Conservation (phyloP, 805 yeast species). For the Kregervanrija pseudodelftensis region DNA sequence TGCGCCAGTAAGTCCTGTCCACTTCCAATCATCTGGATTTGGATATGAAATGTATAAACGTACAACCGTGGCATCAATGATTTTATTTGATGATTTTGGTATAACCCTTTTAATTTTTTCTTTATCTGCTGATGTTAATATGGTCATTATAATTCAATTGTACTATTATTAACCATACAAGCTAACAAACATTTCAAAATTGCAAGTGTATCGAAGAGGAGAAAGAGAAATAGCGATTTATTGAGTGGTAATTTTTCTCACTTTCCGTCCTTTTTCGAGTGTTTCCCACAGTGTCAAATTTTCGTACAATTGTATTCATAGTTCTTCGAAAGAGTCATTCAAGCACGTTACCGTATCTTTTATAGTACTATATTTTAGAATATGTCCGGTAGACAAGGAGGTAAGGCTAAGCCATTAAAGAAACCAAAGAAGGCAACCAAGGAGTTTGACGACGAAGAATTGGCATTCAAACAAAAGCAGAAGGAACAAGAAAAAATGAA, state of each 20-base stretch:
- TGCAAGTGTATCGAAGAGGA: no score
- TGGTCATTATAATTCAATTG: slow-evolving; percentile 21
- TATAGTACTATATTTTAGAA: no score
- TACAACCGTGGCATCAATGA: slow-evolving; percentile 87
- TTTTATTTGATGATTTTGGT: slow-evolving; percentile 82
- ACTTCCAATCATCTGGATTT: slow-evolving; percentile 70
- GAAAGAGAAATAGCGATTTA: no score
- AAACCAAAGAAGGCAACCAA: slow-evolving; percentile 75
- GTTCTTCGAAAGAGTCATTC: no score
- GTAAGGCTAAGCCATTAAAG: slow-evolving; percentile 85
- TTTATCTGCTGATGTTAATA: slow-evolving; percentile 56
- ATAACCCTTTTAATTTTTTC: slow-evolving; percentile 83
- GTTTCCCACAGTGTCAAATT: no score
- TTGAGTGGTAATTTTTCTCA: no score
- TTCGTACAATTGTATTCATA: no score
- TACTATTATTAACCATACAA: no score
- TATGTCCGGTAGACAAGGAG: slow-evolving; percentile 98
- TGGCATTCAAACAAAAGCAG: slow-evolving; percentile 88
- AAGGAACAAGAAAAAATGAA: slow-evolving; percentile 91
- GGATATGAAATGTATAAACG: slow-evolving; percentile 88
- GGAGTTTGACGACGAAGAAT: slow-evolving; percentile 78
- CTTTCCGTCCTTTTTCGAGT: no score
- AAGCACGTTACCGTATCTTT: background rate
- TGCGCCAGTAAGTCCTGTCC: slow-evolving; percentile 88
- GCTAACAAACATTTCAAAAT: no score